Percentiles rank a stretch among this genome's conserved stretches.
Conservation (phyloP, 1,284 basidiomycete species). For the Puccinia horiana region DNA sequence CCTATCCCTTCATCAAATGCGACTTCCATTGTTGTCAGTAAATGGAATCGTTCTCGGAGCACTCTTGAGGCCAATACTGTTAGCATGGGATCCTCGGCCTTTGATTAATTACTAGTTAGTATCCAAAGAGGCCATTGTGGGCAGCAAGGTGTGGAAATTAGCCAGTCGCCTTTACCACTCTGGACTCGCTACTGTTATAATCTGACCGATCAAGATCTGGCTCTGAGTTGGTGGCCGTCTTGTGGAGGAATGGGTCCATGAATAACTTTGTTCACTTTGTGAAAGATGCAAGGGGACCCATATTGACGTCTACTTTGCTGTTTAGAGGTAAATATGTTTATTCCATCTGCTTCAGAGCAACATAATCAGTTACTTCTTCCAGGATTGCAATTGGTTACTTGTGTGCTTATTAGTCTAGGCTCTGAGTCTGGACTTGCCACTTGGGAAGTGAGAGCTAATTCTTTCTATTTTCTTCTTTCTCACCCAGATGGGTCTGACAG, state of each 20-base stretch:
- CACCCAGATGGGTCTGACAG: neutral
- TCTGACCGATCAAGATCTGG: conserved; percentile 63
- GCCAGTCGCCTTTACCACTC: conserved; percentile 82
- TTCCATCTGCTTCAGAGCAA: conserved; percentile 80
- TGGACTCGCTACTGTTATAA: conserved; percentile 69
- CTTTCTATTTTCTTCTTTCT: neutral
- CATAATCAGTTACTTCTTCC: conserved; percentile 87
- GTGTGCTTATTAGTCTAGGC: conserved; percentile 39
- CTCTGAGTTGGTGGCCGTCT: conserved; percentile 55
- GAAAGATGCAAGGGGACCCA: conserved; percentile 70
- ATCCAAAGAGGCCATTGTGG: conserved; percentile 87
- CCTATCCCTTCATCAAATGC: conserved; percentile 13
- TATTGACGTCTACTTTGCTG: neutral
- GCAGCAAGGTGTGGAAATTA: conserved; percentile 94
- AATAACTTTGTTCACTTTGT: conserved; percentile 82
- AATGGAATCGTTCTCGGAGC: conserved; percentile 18
- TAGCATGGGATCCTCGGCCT: conserved; percentile 62
- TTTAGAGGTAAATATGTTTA: conserved; percentile 71
- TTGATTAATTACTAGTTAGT: conserved; percentile 76
- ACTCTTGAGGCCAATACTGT: conserved; percentile 41
- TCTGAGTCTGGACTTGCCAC: conserved; percentile 63
- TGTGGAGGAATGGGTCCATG: conserved; percentile 77
- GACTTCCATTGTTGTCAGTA: conserved; percentile 18
- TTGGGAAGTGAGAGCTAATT: conserved; percentile 64
- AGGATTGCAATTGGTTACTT: conserved; percentile 68